A percentile compares a stretch with the other conserved stretches of the same genome.
Conservation (phyloP, 352 stramenopile species). For the Phytophthora citricola region DNA sequence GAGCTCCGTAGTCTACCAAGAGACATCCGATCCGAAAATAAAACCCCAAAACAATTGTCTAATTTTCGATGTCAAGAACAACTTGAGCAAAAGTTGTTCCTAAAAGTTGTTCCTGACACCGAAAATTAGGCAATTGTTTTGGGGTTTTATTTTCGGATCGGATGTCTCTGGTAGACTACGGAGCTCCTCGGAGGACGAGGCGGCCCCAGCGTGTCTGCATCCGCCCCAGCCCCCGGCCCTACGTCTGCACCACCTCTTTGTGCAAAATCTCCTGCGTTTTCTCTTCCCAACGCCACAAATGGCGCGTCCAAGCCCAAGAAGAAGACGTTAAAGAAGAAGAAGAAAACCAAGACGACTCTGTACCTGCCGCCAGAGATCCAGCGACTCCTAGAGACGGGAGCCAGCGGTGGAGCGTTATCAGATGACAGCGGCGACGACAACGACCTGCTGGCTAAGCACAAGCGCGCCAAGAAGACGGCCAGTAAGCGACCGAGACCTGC, state of each 20-base stretch:
- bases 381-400: conserved; percentile 52
- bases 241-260: not conserved
- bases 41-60: too few species aligned
- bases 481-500: conserved; percentile 41
- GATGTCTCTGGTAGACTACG: conserved; percentile 65
- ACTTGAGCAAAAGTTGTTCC: too few species aligned
- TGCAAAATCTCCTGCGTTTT: not conserved
- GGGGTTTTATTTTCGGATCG: too few species aligned
- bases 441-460: conserved; percentile 62
- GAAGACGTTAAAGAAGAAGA: conserved; percentile 31
- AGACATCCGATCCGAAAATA: conserved; percentile 20
- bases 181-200: conserved; percentile 64
- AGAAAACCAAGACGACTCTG: conserved; percentile 59
- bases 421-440: conserved; percentile 51
- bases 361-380: conserved; percentile 67
- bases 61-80: too few species aligned
- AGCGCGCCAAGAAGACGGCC: conserved; percentile 43
- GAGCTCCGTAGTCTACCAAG: conserved; percentile 70
- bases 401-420: conserved; percentile 15
- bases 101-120: too few species aligned
- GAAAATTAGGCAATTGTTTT: too few species aligned
- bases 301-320: conserved; percentile 21
- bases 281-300: not conserved
- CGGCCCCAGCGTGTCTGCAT: not conserved
- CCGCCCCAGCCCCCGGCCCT: not conserved